Base-by-base conservation (phyloP, 1,284 basidiomycete genomes). In the Ceratobasidium sp. region DNA sequence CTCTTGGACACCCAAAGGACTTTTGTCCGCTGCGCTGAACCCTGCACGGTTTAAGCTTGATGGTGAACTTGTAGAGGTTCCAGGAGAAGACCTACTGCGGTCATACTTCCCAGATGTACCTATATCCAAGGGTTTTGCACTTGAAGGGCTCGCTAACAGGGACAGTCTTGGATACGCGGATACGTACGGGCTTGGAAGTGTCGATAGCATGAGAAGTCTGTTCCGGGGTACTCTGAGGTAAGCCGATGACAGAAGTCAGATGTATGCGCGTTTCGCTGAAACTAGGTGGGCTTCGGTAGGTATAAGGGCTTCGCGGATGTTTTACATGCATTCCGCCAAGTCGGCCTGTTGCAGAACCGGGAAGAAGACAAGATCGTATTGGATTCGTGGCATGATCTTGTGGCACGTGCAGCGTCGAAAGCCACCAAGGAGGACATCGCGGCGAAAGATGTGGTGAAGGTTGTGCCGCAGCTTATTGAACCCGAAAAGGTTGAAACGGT, bases 1-100 rank as follows among this genome's bases (percentile, higher is more conserved):
- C 87, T 98, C 96, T 47, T 99, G 98, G 98, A 98, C 96, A 1
- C 95, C 96, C 36, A 93, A 96, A 60, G 98, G 97, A 75, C 96
- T 98, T 60, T 91, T 99, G 67, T 92, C 99, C 79, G 97, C 97
- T 6, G 89, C 98, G 75, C 90, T 97, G 79, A 99, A 99, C 88
- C 88, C 89, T 60, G 98, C 96, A 57, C 91, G 93, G n/a, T 96
- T 91, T 84, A 86, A 93, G 81, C 86, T 89, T 59, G 84, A 88
- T 73, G 90, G 92, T 53, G 84, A 93, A 83, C 83, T 87, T 56
- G 86, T 91, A 67, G 86, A 89, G 64, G 87, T 98, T 59, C 82
- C 86, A 7, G 86, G 84, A 73, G 84, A 84, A 79, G 91, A 96
- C 67, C 88, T 98, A 94, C 27, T 97, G 97, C 31, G 96, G 95